phyloP scores from a whole-genome alignment of 306 rosid genomes.

The Vigna hirtella region DNA sequence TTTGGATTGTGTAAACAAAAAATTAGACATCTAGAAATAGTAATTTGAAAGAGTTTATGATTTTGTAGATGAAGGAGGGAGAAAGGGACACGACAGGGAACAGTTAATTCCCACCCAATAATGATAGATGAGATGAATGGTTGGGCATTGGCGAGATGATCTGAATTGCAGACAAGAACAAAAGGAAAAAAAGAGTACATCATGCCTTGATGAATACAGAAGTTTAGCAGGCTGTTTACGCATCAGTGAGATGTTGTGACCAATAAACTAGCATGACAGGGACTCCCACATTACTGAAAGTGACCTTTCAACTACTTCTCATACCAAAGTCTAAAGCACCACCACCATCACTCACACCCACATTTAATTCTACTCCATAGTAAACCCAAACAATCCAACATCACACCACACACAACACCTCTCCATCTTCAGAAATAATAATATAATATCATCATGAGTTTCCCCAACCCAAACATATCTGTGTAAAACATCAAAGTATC shows the following conservation, averaged over 20 bases:
- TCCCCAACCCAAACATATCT: not conserved
- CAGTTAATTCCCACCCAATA: not conserved
- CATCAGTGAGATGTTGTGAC: slow-evolving; percentile 47
- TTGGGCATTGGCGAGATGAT: slow-evolving; percentile 19
- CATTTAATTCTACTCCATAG: slow-evolving; percentile 44
- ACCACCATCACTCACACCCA: not conserved
- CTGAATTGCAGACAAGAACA: slow-evolving; percentile 32
- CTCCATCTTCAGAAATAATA: not conserved
- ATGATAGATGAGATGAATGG: slow-evolving; percentile 7
- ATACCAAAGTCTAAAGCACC: slow-evolving; percentile 66
- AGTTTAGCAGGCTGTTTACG: slow-evolving; percentile 43
- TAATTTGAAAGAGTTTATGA: not conserved
- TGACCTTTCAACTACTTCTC: slow-evolving; percentile 78
- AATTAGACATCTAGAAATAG: not conserved
- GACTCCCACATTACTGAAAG: slow-evolving; percentile 62
- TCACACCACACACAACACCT: not conserved
- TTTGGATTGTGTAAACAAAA: no score
- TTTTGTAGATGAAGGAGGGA: not conserved
- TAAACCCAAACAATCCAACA: slow-evolving; percentile 37
- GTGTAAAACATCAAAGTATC: not conserved
- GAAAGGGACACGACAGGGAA: slow-evolving; percentile 5
- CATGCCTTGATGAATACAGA: slow-evolving; percentile 49
- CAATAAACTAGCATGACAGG: slow-evolving; percentile 49
- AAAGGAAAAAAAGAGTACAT: slow-evolving; percentile 43
- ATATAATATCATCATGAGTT: not conserved